A percentile compares a stretch with the other conserved stretches of the same genome.
Conservation (phyloP, 352 stramenopile genomes). For the Pelagophyceae sp. region DNA sequence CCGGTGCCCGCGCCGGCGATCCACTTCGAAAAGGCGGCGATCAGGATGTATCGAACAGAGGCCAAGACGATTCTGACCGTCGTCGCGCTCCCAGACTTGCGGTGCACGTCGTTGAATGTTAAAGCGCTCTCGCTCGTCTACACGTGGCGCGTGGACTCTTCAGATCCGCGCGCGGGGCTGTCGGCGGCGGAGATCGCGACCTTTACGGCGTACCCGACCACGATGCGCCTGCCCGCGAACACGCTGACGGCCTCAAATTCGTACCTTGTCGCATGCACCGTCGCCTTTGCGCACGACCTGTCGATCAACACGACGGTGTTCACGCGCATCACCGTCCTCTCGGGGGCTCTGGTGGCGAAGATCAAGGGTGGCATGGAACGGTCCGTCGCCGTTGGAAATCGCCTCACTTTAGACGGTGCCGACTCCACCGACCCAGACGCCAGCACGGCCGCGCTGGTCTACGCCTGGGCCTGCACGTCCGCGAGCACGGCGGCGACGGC, state of each 20-base stretch:
- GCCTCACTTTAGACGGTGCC: not conserved
- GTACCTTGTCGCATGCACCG: not conserved
- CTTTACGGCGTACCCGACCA: not conserved
- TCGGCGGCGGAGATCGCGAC: not conserved
- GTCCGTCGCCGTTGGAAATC: not conserved
- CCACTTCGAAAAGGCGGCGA: not conserved
- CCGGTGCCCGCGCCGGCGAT: not conserved
- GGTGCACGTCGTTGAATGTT: not conserved
- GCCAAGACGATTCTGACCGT: not conserved
- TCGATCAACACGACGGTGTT: not conserved
- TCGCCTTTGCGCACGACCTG: too few species aligned
- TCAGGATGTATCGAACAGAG: not conserved
- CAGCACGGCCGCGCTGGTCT: not conserved
- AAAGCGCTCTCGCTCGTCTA: too few species aligned
- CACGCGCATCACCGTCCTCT: not conserved
- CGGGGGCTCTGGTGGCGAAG: not conserved
- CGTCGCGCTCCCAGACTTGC: not conserved
- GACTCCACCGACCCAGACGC: not conserved
- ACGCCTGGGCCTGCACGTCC: not conserved
- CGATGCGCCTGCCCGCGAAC: not conserved
- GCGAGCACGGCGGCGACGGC: not conserved
- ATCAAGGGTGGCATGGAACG: not conserved
- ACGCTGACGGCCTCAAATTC: not conserved
- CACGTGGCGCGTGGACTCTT: not conserved
- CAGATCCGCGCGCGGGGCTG: not conserved